Base-by-base conservation (phyloP, 192 early-diverging fungal genomes). In the Coemansia sp. region DNA sequence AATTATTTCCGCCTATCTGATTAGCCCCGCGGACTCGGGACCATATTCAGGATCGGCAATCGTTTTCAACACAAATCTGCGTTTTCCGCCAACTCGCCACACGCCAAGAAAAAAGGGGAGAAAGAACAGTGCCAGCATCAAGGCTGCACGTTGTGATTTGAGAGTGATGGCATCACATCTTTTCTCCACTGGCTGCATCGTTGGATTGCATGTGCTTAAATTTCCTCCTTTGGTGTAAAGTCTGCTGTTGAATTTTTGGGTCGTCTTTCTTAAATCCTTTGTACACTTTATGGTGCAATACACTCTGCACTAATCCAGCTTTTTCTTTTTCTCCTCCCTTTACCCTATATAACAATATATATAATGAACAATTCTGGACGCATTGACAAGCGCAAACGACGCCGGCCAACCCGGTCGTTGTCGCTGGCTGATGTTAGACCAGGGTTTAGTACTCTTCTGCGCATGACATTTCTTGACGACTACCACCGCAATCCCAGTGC, bases 401-500 rank as follows among this genome's bases (percentile, higher is more conserved):
- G 67, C 6, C 59, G 55, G 5, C 76, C 76, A 38, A 70, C 62
- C 8, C 69, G 76, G 54, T 79, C 70, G 22, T 71, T 69, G 50
- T 59, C 43, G 25, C 27, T 50, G 57, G 48, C 48, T 3, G 50
- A 57, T 17, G 14, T 14, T 10, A 32, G 6, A 0, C 41, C 59
- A 0, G 61, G 21, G 6, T 79, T 59, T 22, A 54, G 65, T 51
- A 72, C 69, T 0, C 21, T 21, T 21, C 50, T 79, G 10, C 65
- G 51, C 23, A 66, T 79, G 67, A 19, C 67, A 0, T 79, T 54
- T 51, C 35, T 73, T 2, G 76, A 79, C 43, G 76, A 79, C 49
- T 79, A 79, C 58, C 67, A 69, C 60, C 70, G 76, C 62, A 68
- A 79, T 66, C 76, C 76, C 43, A 69, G 62, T 11, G 76, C 70